These are phyloP conservation scores for Carex arenaria DNA, from an alignment of 202 grass and related monocot species.

Conservation along the genomic window DNA sequence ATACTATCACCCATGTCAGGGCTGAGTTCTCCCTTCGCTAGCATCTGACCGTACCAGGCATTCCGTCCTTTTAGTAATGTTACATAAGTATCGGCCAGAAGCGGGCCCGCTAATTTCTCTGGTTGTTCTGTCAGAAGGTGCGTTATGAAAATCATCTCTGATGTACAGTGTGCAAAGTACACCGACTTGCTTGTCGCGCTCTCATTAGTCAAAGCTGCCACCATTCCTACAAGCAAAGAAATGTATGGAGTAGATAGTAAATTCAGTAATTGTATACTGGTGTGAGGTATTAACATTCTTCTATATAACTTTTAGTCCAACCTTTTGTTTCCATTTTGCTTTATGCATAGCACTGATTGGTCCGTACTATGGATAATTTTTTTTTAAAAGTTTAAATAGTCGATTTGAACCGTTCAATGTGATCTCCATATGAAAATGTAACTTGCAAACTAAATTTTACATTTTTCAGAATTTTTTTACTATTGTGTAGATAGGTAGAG, in stretches of 20 bases:
- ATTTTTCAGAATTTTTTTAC: too few species aligned
- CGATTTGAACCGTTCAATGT: too few species aligned
- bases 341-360: too few species aligned
- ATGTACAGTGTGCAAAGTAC: slow-evolving; percentile 96
- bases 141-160: slow-evolving; percentile 99
- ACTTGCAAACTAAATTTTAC: too few species aligned
- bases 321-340: neutral
- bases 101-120: slow-evolving; percentile 89
- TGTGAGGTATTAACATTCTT: neutral
- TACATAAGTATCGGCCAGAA: slow-evolving; percentile 91
- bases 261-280: neutral
- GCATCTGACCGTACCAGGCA: slow-evolving; percentile 99
- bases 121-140: slow-evolving; percentile 88
- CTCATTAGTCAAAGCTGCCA: slow-evolving; percentile 95
- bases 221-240: slow-evolving; percentile 57
- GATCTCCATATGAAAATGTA: too few species aligned
- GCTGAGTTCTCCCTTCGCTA: slow-evolving; percentile 88
- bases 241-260: neutral
- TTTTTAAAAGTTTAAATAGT: too few species aligned
- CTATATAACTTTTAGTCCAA: neutral
- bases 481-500: too few species aligned
- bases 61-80: slow-evolving; percentile 93
- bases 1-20: slow-evolving; percentile 98
- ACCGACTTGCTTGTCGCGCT: slow-evolving; percentile 99
- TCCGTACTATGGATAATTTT: too few species aligned